Conservation (phyloP, 208 protist genomes). For the Crithidia thermophila region DNA sequence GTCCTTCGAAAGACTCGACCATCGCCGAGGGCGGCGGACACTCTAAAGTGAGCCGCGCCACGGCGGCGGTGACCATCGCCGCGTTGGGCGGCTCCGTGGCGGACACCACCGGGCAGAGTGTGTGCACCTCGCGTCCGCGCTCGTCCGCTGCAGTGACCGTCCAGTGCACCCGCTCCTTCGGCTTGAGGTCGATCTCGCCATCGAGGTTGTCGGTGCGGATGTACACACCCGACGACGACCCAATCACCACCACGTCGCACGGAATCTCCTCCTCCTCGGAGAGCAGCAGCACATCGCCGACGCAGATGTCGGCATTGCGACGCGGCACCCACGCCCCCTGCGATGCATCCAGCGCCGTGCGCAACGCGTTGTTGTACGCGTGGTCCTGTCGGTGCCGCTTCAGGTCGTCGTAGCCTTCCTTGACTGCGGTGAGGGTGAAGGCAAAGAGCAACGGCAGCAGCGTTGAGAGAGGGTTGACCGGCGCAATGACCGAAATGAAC, state of each 20-base stretch:
- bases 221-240: constrained; percentile 56
- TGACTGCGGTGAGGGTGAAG: constrained; percentile 91
- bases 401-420: constrained; percentile 96
- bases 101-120: constrained; percentile 15
- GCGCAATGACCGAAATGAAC: constrained; percentile 91
- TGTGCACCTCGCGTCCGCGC: constrained; percentile 8
- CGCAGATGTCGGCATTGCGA: constrained; percentile 60
- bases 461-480: constrained; percentile 93
- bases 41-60: constrained; percentile 33
- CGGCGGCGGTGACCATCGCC: constrained; percentile 3
- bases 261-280: constrained; percentile 85
- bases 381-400: constrained; percentile 84
- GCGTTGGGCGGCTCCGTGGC: constrained; percentile 17
- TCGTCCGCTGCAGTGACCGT: constrained; percentile 7
- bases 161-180: constrained; percentile 59
- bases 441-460: constrained; percentile 94
- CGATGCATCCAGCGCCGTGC: constrained; percentile 38
- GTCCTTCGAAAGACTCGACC: constrained; percentile 90
- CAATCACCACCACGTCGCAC: constrained; percentile 90
- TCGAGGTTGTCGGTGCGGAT: constrained; percentile 96
- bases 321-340: constrained; percentile 35
- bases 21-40: constrained; percentile 80
- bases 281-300: constrained; percentile 88
- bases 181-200: constrained; percentile 94
- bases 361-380: constrained; percentile 72